Evolutionary conservation across 768 basidiomycete species (phyloP).

Genomic region (Amyloporia xantha): DNA sequence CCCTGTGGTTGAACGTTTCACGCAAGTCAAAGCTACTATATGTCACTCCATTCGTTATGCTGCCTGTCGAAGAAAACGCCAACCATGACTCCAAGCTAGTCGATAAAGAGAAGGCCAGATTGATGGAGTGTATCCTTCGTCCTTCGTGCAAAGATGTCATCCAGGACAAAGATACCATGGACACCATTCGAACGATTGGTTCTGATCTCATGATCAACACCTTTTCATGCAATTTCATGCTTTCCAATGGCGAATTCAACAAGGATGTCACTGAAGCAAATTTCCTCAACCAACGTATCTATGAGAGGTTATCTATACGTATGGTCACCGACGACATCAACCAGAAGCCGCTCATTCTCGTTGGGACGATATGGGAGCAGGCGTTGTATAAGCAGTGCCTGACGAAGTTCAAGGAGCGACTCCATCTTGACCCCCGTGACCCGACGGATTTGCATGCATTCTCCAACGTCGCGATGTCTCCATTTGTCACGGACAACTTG

Average conservation of each 20-base stretch:
- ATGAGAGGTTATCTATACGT: slow-evolving; percentile 31
- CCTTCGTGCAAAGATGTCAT: slow-evolving; percentile 25
- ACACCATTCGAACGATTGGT: slow-evolving; percentile 25
- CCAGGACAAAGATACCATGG: slow-evolving; percentile 21
- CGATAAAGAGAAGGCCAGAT: slow-evolving; percentile 18
- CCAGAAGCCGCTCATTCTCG: slow-evolving; percentile 23
- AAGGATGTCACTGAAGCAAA: slow-evolving; percentile 36
- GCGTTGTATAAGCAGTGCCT: slow-evolving; percentile 30
- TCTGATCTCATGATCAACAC: slow-evolving; percentile 40
- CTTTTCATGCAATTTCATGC: slow-evolving; percentile 38
- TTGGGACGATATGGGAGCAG: slow-evolving; percentile 27
- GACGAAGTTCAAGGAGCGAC: slow-evolving; percentile 30
- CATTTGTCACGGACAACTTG: slow-evolving; percentile 30
- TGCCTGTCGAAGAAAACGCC: slow-evolving; percentile 27
- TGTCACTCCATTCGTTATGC: slow-evolving; percentile 35
- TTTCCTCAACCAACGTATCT: slow-evolving; percentile 32
- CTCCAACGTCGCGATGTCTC: slow-evolving; percentile 35
- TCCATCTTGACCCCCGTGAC: slow-evolving; percentile 22
- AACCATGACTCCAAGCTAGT: slow-evolving; percentile 12
- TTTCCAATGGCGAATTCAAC: slow-evolving; percentile 26
- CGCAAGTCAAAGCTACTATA: slow-evolving; percentile 22
- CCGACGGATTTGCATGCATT: slow-evolving; percentile 27
- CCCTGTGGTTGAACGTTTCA: background rate
- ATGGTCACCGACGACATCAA: slow-evolving; percentile 17
- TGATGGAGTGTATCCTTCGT: slow-evolving; percentile 22